A percentile compares a stretch with the other conserved stretches of the same genome.
phyloP scores from a whole-genome alignment of 345 rosid species.

The Lepidium didymum region DNA sequence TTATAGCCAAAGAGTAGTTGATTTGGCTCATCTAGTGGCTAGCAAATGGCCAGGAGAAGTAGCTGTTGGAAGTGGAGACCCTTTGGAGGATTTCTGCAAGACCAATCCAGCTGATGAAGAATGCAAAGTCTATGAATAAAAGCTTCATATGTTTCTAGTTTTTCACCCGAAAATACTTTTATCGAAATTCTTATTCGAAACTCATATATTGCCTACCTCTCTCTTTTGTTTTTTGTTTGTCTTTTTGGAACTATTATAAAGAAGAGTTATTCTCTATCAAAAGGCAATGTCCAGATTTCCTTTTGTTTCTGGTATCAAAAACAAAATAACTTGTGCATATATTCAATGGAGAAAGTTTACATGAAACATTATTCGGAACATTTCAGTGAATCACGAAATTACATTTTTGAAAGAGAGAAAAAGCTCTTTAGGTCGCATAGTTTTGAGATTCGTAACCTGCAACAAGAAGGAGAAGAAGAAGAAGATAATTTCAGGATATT shows the following conservation, averaged over 20 bases:
- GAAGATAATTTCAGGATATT: background rate
- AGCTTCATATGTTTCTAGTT: conserved; percentile 22
- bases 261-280: background rate
- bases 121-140: conserved; percentile 80
- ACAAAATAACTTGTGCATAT: background rate
- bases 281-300: background rate
- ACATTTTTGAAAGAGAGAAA: background rate
- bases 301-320: background rate
- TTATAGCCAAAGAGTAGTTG: conserved; percentile 90
- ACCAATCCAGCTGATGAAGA: conserved; percentile 80
- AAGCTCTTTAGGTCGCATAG: background rate
- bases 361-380: conserved; percentile 1
- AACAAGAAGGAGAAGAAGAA: background rate
- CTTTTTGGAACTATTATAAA: background rate
- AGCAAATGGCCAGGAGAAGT: conserved; percentile 70
- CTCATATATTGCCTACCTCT: background rate
- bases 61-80: conserved; percentile 68
- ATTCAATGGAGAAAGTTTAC: background rate
- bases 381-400: background rate
- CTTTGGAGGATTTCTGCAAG: conserved; percentile 92
- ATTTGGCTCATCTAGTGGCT: conserved; percentile 92
- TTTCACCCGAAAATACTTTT: background rate
- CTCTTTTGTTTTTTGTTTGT: background rate
- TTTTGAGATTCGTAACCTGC: conserved; percentile 9
- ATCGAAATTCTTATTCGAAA: background rate